Evolutionary conservation across 345 rosid genomes (phyloP).

Genomic region (Moricandia moricandioides): DNA sequence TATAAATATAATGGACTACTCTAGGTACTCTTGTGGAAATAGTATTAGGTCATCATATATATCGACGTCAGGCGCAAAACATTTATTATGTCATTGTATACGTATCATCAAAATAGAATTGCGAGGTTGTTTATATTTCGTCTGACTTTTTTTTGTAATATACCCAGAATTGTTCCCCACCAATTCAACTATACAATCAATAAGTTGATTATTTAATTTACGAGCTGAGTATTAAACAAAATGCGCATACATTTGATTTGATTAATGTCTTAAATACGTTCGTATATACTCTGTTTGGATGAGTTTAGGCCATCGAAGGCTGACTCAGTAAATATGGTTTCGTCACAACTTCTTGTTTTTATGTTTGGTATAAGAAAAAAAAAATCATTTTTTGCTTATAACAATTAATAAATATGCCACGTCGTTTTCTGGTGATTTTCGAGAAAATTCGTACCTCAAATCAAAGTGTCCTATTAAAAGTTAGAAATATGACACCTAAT

Average conservation of each 20-base stretch:
- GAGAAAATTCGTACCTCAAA: neutral
- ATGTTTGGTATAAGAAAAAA: neutral
- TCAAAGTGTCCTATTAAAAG: no score
- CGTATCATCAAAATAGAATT: conserved; percentile 5
- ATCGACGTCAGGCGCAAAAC: conserved; percentile 15
- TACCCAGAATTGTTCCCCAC: conserved; percentile 15
- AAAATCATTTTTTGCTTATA: neutral
- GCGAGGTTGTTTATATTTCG: conserved; percentile 6
- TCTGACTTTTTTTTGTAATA: conserved; percentile 18
- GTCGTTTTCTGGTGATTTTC: neutral
- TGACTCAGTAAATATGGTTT: conserved; percentile 7
- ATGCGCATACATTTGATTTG: neutral
- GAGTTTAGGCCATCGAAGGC: neutral
- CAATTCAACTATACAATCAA: conserved; percentile 5
- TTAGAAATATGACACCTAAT: neutral
- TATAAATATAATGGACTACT: neutral
- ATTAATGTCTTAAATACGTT: neutral
- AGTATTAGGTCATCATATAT: conserved; percentile 14
- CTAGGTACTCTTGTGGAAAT: neutral
- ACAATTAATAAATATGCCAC: neutral
- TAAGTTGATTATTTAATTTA: conserved; percentile 3
- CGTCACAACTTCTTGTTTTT: neutral
- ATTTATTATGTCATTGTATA: conserved; percentile 15
- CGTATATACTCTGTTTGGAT: neutral
- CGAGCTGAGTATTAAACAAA: neutral